phyloP scores from a whole-genome alignment of 306 rosid genomes.

The Lagenaria siceraria region DNA sequence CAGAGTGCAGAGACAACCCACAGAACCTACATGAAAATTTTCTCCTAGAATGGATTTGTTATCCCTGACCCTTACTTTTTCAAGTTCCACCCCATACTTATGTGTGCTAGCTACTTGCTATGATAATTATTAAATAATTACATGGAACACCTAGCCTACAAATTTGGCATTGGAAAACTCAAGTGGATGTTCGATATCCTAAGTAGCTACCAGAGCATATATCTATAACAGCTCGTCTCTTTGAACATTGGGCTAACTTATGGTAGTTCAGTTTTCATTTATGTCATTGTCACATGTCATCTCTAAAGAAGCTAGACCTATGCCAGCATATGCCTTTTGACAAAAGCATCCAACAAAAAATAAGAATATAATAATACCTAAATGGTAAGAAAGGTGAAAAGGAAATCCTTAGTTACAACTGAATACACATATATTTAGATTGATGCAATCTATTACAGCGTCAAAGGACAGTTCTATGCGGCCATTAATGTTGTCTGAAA shows the following conservation, averaged over 20 bases:
- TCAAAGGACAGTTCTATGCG: not conserved
- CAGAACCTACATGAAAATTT: not conserved
- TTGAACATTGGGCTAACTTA: too few relatives aligned
- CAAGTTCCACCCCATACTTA: not conserved
- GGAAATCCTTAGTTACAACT: not conserved
- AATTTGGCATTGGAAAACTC: not conserved
- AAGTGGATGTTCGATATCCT: not conserved
- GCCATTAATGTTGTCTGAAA: not conserved
- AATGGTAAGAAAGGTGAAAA: not conserved
- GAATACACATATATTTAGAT: not conserved
- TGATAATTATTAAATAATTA: not conserved
- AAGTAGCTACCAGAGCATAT: not conserved
- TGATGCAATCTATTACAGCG: not conserved
- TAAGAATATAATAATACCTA: not conserved
- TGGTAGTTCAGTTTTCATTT: too few relatives aligned
- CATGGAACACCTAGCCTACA: not conserved
- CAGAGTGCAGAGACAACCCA: not conserved
- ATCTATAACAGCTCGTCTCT: not conserved
- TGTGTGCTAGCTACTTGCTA: too few relatives aligned
- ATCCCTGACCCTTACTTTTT: not conserved
- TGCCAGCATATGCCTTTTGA: too few relatives aligned
- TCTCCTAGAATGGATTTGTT: not conserved
- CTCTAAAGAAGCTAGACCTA: too few relatives aligned
- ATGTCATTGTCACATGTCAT: too few relatives aligned
- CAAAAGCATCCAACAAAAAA: not conserved